Evolutionary conservation across 257 asterid species (phyloP).

Genomic region (Eucommia ulmoides): DNA sequence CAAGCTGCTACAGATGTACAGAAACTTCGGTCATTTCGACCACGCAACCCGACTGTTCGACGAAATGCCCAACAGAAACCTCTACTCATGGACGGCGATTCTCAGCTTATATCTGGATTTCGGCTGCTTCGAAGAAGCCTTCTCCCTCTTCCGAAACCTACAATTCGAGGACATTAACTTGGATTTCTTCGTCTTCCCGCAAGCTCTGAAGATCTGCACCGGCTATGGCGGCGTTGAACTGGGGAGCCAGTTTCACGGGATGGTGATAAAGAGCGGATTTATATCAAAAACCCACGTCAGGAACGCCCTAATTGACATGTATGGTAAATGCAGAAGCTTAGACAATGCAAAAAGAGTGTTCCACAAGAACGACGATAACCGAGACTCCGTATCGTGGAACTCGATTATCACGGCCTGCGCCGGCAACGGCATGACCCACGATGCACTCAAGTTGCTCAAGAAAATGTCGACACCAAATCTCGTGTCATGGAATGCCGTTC

Average conservation of each 20-base stretch:
- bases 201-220: slow-evolving; percentile 48
- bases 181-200: slow-evolving; percentile 64
- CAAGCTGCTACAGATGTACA: slow-evolving; percentile 49
- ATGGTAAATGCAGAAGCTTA: slow-evolving; percentile 57
- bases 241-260: slow-evolving; percentile 63
- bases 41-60: slow-evolving; percentile 38
- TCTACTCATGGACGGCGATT: slow-evolving; percentile 45
- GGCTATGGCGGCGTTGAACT: slow-evolving; percentile 53
- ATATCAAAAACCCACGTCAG: slow-evolving; percentile 44
- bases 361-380: slow-evolving; percentile 20
- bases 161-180: slow-evolving; percentile 36
- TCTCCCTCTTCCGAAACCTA: slow-evolving; percentile 25
- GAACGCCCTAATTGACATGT: slow-evolving; percentile 69
- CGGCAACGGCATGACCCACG: slow-evolving; percentile 36
- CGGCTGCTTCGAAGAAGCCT: slow-evolving; percentile 33
- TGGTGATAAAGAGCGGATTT: slow-evolving; percentile 37
- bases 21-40: slow-evolving; percentile 21
- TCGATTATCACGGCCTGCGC: slow-evolving; percentile 57
- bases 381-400: slow-evolving; percentile 74
- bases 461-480: slow-evolving; percentile 39
- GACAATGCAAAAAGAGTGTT: slow-evolving; percentile 38
- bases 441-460: slow-evolving; percentile 36
- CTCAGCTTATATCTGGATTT: slow-evolving; percentile 30
- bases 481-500: slow-evolving; percentile 64
- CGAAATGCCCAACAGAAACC: slow-evolving; percentile 44